Evolutionary conservation across 1,284 basidiomycete genomes (phyloP).

Genomic region (Malassezia slooffiae): DNA sequence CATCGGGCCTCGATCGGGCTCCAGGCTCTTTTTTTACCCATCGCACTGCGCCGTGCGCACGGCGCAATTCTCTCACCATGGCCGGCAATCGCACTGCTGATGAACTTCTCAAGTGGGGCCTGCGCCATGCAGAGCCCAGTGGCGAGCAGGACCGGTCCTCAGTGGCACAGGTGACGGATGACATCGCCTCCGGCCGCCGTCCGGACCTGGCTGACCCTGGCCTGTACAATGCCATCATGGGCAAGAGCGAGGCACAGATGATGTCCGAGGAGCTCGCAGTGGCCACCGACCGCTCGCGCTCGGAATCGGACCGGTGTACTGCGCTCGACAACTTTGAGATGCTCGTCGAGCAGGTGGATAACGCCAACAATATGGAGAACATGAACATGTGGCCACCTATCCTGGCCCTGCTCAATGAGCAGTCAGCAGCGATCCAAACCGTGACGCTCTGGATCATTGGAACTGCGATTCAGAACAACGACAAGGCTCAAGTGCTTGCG

Average conservation of each 20-base stretch:
- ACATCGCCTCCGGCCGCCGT: constrained; percentile 30
- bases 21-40: not conserved
- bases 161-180: constrained; percentile 27
- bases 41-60: not conserved
- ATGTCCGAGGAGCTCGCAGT: constrained; percentile 40
- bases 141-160: constrained; percentile 11
- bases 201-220: constrained; percentile 37
- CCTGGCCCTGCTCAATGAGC: constrained; percentile 56
- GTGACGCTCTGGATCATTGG: constrained; percentile 83
- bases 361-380: constrained; percentile 79
- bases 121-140: constrained; percentile 19
- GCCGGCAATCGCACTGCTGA: constrained; percentile 31
- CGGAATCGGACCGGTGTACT: constrained; percentile 51
- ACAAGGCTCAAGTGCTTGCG: constrained; percentile 65
- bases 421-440: too few relatives aligned
- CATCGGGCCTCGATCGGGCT: constrained; percentile 1
- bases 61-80: constrained; percentile 16
- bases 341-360: constrained; percentile 88
- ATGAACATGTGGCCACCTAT: constrained; percentile 78
- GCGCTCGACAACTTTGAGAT: constrained; percentile 92
- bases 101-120: constrained; percentile 39
- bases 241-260: constrained; percentile 44
- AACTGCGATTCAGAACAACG: constrained; percentile 90
- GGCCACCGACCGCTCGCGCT: constrained; percentile 24
- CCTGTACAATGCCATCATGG: constrained; percentile 42